These are phyloP conservation scores for Trichosporon sp. DNA, from an alignment of 1,284 basidiomycete genomes.

Conservation along the genomic window DNA sequence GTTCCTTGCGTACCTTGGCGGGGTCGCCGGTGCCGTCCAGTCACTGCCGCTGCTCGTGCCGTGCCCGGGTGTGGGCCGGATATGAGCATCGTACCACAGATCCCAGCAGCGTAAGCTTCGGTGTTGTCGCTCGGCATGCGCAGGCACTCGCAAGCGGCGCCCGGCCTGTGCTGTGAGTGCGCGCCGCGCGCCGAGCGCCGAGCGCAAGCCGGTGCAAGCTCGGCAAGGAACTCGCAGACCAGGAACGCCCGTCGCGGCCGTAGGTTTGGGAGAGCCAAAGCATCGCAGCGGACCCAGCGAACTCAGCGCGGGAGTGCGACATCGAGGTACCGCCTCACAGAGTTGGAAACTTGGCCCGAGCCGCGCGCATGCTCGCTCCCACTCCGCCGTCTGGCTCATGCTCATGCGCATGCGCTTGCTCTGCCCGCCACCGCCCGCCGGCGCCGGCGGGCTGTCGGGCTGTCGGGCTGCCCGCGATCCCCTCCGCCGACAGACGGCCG, in stretches of 20 bases:
- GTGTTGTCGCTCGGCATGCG: background rate
- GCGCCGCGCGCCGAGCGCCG: background rate
- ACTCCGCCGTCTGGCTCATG: no score
- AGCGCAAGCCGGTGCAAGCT: background rate
- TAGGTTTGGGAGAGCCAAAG: no score
- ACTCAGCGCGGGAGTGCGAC: background rate
- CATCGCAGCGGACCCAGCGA: background rate
- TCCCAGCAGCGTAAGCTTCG: background rate
- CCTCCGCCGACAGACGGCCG: no score
- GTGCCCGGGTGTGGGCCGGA: no score
- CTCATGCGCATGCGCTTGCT: background rate
- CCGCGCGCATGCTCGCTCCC: background rate
- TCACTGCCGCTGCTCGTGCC: background rate
- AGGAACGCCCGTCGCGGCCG: background rate
- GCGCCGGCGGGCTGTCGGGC: background rate
- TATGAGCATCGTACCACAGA: no score
- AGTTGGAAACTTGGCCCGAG: background rate
- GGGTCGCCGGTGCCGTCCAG: background rate
- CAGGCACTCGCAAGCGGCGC: background rate
- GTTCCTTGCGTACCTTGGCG: background rate
- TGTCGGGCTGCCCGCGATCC: no score
- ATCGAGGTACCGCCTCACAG: background rate
- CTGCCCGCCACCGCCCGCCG: background rate
- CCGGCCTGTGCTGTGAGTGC: no score
- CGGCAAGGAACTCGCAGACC: background rate